Base-by-base conservation (phyloP, 2,329 filamentous ascomycete genomes). In the Microdochium paspali region DNA sequence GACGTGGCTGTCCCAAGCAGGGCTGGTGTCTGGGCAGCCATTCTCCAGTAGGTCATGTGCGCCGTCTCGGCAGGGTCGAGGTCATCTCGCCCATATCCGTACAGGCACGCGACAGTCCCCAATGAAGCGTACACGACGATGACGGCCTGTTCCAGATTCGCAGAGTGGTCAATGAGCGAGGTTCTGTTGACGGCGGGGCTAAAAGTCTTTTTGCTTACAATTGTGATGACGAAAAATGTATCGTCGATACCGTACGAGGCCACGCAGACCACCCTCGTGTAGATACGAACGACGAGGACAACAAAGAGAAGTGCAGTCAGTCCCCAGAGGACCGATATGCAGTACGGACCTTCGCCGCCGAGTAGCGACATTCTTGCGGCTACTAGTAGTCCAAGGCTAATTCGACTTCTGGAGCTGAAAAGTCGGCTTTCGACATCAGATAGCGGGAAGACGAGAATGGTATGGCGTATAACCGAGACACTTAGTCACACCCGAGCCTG, bases 201-300 rank as follows among this genome's bases (percentile, higher is more conserved):
- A n/a, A n/a, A n/a, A n/a, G n/a, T n/a, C n/a, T n/a, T n/a, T n/a
- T n/a, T n/a, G n/a, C 54, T 42, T 50, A 58, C 56, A 44, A 62
- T 54, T 6, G 60, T 57, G 24, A 61, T 47, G 15, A 57, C 54
- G 53, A 67, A 66, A 10, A 65, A 59, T 24, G 64, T 60, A 42
- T 68, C 59, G 30, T 68, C 66, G 2, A 63, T 35, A 2, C 65
- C 66, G 15, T 59, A 60, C 0, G 55, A 55, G 1, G 54, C 53
- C 10, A 68, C 52, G 7, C 63, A 47, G 21, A 55, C 47, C 2
- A 61, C 26, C 20, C 56, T 47, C 0, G 56, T 58, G 42, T 61
- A 61, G 10, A 56, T 30, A 23, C 57, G 51, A 7, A 60, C 50
- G 10, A 49, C 52, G 2, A 61, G 51, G 9, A 61, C 46, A 24